A percentile compares a stretch with the other conserved stretches of the same genome.
phyloP scores from a whole-genome alignment of 768 basidiomycete species.

The Lactarius vividus region DNA sequence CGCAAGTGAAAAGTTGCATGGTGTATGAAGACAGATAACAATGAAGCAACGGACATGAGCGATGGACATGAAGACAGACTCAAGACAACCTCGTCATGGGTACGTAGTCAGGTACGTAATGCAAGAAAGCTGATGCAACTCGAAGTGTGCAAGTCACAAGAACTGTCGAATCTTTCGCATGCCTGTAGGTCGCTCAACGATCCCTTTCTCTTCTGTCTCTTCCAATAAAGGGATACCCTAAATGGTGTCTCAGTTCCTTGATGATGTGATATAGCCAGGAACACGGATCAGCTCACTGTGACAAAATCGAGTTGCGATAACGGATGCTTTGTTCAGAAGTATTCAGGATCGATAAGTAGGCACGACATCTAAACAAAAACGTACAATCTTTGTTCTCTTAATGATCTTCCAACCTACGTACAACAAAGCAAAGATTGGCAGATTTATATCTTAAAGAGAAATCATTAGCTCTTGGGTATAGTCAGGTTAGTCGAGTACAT shows the following conservation, averaged over 20 bases:
- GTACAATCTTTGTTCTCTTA: conserved; percentile 26
- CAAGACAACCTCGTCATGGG: not conserved
- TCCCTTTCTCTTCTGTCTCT: conserved; percentile 24
- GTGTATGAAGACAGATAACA: not conserved
- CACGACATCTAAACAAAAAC: not conserved
- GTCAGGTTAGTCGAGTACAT: not conserved
- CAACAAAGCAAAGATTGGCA: conserved; percentile 22
- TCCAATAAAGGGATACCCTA: conserved; percentile 24
- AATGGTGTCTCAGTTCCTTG: not conserved
- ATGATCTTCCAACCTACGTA: conserved; percentile 25
- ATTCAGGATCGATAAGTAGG: not conserved
- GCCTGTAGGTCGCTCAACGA: conserved; percentile 9
- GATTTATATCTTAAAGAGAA: conserved; percentile 21
- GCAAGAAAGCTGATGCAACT: not conserved
- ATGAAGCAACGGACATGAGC: not conserved
- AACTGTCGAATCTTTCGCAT: conserved; percentile 14
- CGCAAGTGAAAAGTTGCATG: not conserved
- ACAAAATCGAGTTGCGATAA: conserved; percentile 23
- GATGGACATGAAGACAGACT: not conserved
- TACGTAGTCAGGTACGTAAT: not conserved
- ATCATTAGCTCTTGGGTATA: not conserved
- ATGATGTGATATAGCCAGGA: not conserved
- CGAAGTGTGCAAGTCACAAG: not conserved
- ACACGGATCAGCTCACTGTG: conserved; percentile 17
- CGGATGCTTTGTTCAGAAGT: not conserved